phyloP scores from a whole-genome alignment of 768 basidiomycete genomes.

The Auricularia auricula-judae region DNA sequence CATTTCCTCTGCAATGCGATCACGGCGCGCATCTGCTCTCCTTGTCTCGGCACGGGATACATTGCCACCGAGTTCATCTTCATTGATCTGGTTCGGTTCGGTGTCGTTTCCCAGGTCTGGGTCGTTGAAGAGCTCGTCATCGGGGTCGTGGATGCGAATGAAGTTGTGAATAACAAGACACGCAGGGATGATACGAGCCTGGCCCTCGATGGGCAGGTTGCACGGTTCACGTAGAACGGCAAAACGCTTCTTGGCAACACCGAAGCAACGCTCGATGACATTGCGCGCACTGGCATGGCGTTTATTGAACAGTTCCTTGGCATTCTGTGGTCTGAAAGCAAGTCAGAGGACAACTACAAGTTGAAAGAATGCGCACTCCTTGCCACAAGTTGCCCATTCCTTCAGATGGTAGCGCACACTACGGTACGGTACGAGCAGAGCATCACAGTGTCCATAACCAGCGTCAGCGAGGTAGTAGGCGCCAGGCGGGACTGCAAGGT shows the following conservation, averaged over 20 bases:
- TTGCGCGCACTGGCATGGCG: constrained; percentile 14
- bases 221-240: constrained; percentile 4
- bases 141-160: constrained; percentile 12
- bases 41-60: not conserved
- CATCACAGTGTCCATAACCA: constrained; percentile 17
- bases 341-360: not conserved
- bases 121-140: constrained; percentile 2
- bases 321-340: constrained; percentile 9
- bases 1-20: not conserved
- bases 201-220: constrained; percentile 9
- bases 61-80: not conserved
- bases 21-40: not conserved
- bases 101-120: not conserved
- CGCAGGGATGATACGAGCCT: constrained; percentile 13
- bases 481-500: constrained; percentile 15
- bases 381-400: constrained; percentile 15
- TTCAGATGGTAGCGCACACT: constrained; percentile 22
- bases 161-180: constrained; percentile 15
- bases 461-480: constrained; percentile 24
- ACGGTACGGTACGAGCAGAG: constrained; percentile 19
- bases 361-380: no score
- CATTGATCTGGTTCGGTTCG: no score
- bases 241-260: constrained; percentile 12
- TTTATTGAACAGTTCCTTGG: constrained; percentile 17
- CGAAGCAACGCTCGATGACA: constrained; percentile 17